These are phyloP conservation scores for Lasiosphaeriaceae sp. DNA, from an alignment of 495 filamentous ascomycete species.

Conservation along the genomic window DNA sequence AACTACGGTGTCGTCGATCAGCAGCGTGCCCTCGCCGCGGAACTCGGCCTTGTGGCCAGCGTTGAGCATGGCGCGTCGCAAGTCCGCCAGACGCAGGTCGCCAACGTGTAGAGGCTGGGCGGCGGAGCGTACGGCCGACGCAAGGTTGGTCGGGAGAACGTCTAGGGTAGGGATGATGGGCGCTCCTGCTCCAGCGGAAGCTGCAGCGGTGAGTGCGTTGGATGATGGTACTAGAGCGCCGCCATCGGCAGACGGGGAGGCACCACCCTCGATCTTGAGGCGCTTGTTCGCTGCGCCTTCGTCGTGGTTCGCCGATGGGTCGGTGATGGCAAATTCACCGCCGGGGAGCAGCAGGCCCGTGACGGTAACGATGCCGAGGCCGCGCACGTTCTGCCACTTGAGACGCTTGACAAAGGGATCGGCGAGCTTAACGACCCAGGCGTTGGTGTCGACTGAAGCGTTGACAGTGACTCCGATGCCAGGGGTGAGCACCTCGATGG, in stretches of 20 bases:
- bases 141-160: slow-evolving; percentile 69
- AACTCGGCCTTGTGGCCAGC: slow-evolving; percentile 89
- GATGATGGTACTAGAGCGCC: slow-evolving; percentile 1
- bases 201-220: not conserved
- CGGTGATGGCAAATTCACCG: slow-evolving; percentile 51
- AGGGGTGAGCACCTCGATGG: slow-evolving; percentile 74
- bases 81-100: slow-evolving; percentile 83
- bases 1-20: slow-evolving; percentile 82
- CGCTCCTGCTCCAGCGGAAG: not conserved
- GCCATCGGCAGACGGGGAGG: not conserved
- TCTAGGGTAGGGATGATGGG: slow-evolving; percentile 63
- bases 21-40: slow-evolving; percentile 82
- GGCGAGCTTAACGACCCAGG: slow-evolving; percentile 89
- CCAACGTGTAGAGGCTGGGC: slow-evolving; percentile 92
- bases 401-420: slow-evolving; percentile 75
- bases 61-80: slow-evolving; percentile 76
- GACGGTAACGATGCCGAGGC: slow-evolving; percentile 81
- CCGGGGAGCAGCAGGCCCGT: slow-evolving; percentile 59
- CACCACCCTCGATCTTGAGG: slow-evolving; percentile 21
- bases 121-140: slow-evolving; percentile 69
- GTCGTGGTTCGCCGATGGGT: slow-evolving; percentile 36
- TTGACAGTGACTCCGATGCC: slow-evolving; percentile 65
- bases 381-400: slow-evolving; percentile 91
- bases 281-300: slow-evolving; percentile 25
- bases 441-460: slow-evolving; percentile 95